Percentiles rank a stretch among this genome's conserved stretches.
Conservation (phyloP, 2,329 filamentous ascomycete species). For the Cladophialophora bantiana region DNA sequence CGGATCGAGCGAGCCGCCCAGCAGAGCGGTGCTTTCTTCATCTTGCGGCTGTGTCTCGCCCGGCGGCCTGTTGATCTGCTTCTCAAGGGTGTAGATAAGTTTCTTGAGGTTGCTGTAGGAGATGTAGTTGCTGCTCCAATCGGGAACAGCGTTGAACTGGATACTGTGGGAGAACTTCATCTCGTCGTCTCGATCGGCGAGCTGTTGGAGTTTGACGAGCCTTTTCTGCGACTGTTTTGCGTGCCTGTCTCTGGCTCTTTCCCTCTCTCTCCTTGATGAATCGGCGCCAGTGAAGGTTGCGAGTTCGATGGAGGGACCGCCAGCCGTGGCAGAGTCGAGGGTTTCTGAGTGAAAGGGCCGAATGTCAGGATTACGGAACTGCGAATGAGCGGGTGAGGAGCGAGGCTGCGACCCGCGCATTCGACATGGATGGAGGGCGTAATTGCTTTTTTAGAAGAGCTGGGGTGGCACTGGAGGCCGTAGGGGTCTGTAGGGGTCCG, state of each 20-base stretch:
- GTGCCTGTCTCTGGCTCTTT: background rate
- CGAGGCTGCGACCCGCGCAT: conserved; percentile 34
- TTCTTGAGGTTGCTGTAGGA: conserved; percentile 99
- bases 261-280: background rate
- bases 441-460: conserved; percentile 12
- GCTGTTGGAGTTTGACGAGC: conserved; percentile 37
- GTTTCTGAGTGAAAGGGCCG: conserved; percentile 7
- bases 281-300: conserved; percentile 19
- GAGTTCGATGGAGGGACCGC: conserved; percentile 34
- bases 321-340: background rate
- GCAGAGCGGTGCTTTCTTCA: conserved; percentile 83
- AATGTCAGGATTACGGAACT: conserved; percentile 18
- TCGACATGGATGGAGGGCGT: conserved; percentile 29
- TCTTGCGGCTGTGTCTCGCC: conserved; percentile 66
- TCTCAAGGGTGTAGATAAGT: conserved; percentile 95
- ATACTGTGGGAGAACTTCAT: conserved; percentile 99
- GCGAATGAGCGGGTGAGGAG: conserved; percentile 13
- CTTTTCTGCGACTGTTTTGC: conserved; percentile 32
- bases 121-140: conserved; percentile 98
- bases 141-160: conserved; percentile 99
- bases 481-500: background rate
- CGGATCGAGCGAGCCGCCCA: conserved; percentile 71
- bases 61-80: conserved; percentile 70
- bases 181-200: conserved; percentile 39
- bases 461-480: background rate